phyloP scores from a whole-genome alignment of 768 basidiomycete species.

The Scleroderma bovista region DNA sequence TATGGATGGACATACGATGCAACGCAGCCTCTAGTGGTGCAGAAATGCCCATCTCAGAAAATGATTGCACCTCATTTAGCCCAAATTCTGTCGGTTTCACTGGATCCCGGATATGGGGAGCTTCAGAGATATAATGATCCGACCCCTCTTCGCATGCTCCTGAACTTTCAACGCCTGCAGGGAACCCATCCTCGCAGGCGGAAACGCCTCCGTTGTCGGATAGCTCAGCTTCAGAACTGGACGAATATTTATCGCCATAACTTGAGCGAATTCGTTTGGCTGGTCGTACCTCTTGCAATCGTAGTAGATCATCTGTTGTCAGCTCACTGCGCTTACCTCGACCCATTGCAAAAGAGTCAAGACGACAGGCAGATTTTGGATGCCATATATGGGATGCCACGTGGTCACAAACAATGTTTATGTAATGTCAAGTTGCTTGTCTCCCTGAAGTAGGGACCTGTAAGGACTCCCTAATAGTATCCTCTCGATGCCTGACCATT shows the following conservation, averaged over 20 bases:
- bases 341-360: not conserved
- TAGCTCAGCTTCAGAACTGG: conserved; percentile 6
- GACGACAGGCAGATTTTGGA: not conserved
- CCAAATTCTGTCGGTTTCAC: conserved; percentile 4
- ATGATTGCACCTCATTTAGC: conserved; percentile 30
- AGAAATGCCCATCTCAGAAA: conserved; percentile 56
- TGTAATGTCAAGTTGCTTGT: no score
- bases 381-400: no score
- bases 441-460: no score
- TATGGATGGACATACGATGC: conserved; percentile 74
- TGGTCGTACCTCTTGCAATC: conserved; percentile 37
- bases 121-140: conserved; percentile 5
- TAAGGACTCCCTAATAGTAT: no score
- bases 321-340: conserved; percentile 17
- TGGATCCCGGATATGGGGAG: conserved; percentile 17
- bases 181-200: no score
- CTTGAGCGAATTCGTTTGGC: conserved; percentile 30
- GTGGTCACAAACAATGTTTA: no score
- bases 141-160: not conserved
- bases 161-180: conserved; percentile 1
- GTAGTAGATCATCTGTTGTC: conserved; percentile 44
- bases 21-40: conserved; percentile 58
- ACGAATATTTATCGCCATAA: conserved; percentile 4
- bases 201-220: conserved; percentile 16
- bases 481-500: no score